Conservation (phyloP, 2,329 filamentous ascomycete genomes). For the Alternaria angustiovoidea region DNA sequence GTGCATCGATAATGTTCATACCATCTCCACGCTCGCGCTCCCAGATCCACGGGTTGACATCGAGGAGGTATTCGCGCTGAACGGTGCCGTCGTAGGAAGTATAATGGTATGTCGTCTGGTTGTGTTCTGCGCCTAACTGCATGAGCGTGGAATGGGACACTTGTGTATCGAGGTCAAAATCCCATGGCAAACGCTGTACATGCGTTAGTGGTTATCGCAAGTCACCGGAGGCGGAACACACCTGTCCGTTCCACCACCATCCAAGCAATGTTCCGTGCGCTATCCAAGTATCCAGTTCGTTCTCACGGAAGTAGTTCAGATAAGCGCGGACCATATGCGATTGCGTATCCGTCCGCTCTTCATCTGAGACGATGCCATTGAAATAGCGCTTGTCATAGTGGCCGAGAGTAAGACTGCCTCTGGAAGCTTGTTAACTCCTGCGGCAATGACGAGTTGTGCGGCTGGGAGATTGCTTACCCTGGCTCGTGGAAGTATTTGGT, state of each 20-base stretch:
- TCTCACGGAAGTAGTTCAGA: slow-evolving; percentile 69
- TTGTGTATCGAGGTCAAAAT: slow-evolving; percentile 85
- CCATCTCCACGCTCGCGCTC: slow-evolving; percentile 71
- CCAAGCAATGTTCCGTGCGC: slow-evolving; percentile 84
- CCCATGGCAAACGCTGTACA: slow-evolving; percentile 77
- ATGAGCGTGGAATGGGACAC: slow-evolving; percentile 72
- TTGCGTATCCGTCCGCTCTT: slow-evolving; percentile 71
- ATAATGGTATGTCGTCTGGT: slow-evolving; percentile 68
- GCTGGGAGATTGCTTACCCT: slow-evolving; percentile 37
- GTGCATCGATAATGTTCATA: slow-evolving; percentile 81
- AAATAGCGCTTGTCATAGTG: slow-evolving; percentile 82
- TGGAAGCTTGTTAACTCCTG: slow-evolving; percentile 24
- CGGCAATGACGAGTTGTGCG: not conserved
- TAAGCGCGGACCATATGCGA: slow-evolving; percentile 77
- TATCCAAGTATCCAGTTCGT: slow-evolving; percentile 82
- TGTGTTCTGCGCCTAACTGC: slow-evolving; percentile 71
- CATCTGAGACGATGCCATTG: slow-evolving; percentile 68
- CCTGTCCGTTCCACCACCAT: slow-evolving; percentile 85
- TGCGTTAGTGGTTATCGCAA: slow-evolving; percentile 22
- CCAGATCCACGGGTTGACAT: slow-evolving; percentile 76
- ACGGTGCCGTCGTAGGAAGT: slow-evolving; percentile 47
- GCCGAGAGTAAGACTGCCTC: slow-evolving; percentile 62
- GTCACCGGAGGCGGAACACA: slow-evolving; percentile 32
- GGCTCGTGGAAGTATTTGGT: slow-evolving; percentile 52
- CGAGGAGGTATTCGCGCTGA: slow-evolving; percentile 70